A percentile compares a stretch with the other conserved stretches of the same genome.
These are phyloP conservation scores for Corymbia calophylla DNA, from an alignment of 441 rosid genomes.

Conservation along the genomic window DNA sequence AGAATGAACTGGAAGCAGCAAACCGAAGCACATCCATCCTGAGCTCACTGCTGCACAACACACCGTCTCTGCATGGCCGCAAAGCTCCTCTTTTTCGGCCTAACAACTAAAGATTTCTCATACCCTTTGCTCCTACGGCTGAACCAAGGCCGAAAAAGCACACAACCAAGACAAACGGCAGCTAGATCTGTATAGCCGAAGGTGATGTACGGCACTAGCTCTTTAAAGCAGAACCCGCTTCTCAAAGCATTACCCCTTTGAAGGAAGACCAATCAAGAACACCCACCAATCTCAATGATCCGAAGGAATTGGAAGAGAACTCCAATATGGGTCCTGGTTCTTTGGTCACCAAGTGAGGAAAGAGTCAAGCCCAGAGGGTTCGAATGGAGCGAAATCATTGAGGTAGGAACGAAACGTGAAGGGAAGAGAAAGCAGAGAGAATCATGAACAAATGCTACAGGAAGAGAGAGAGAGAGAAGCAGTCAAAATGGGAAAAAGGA, in stretches of 20 bases:
- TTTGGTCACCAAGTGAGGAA: background rate
- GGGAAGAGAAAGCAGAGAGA: background rate
- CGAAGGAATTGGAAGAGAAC: background rate
- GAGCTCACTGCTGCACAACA: background rate
- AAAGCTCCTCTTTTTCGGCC: background rate
- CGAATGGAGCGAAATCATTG: background rate
- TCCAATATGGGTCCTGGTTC: background rate
- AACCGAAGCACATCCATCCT: background rate
- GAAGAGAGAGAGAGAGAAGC: background rate
- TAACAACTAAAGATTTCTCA: background rate
- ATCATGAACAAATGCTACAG: background rate
- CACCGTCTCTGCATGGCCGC: background rate
- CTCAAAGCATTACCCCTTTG: background rate
- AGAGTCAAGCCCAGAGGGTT: background rate
- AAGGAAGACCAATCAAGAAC: background rate
- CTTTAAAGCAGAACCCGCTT: background rate
- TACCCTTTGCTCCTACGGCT: background rate
- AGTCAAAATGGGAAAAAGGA: background rate
- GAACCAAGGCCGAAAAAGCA: background rate
- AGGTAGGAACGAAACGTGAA: background rate
- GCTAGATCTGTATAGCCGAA: background rate
- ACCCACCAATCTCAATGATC: background rate
- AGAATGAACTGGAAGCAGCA: background rate
- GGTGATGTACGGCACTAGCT: background rate
- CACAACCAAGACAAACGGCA: background rate